These are phyloP conservation scores for Malassezia sympodialis DNA, from an alignment of 1,284 basidiomycete species.

Conservation along the genomic window DNA sequence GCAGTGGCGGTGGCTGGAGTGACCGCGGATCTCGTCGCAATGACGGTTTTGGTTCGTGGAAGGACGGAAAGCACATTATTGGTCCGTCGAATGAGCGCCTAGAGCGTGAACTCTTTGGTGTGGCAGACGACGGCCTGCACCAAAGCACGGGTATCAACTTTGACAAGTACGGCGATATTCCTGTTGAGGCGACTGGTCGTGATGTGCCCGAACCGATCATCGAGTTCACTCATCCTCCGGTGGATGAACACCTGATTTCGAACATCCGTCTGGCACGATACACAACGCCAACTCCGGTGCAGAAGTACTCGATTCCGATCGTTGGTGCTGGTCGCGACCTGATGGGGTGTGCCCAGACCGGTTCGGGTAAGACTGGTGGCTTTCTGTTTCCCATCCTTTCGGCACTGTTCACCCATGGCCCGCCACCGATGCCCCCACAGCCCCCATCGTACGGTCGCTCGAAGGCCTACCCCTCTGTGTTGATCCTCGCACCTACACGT, in stretches of 20 bases:
- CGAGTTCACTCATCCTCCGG: constrained; percentile 75
- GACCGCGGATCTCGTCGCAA: constrained; percentile 31
- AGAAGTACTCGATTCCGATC: constrained; percentile 99
- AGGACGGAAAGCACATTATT: constrained; percentile 72
- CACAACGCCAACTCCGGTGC: constrained; percentile 89
- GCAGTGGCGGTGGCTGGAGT: constrained; percentile 20
- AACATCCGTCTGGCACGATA: constrained; percentile 90
- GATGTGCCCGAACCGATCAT: constrained; percentile 86
- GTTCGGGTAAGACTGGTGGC: constrained; percentile 96
- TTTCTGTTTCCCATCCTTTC: constrained; percentile 99
- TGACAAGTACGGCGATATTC: constrained; percentile 99
- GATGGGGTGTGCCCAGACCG: constrained; percentile 99
- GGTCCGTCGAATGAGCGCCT: constrained; percentile 72
- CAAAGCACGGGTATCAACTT: constrained; percentile 98
- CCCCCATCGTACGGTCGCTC: constrained; percentile 58
- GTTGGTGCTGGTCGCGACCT: constrained; percentile 80
- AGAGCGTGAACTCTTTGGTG: constrained; percentile 93
- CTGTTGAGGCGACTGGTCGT: constrained; percentile 91
- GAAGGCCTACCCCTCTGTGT: constrained; percentile 89
- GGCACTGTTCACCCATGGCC: constrained; percentile 77
- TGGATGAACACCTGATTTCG: constrained; percentile 85
- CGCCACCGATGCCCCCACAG: constrained; percentile 59
- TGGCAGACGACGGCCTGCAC: constrained; percentile 59
- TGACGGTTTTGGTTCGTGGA: constrained; percentile 64
- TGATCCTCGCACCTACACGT: constrained; percentile 93